A percentile compares a stretch with the other conserved stretches of the same genome.
phyloP scores from a whole-genome alignment of 805 yeast genomes.

The Phaffomyces thermotolerans region DNA sequence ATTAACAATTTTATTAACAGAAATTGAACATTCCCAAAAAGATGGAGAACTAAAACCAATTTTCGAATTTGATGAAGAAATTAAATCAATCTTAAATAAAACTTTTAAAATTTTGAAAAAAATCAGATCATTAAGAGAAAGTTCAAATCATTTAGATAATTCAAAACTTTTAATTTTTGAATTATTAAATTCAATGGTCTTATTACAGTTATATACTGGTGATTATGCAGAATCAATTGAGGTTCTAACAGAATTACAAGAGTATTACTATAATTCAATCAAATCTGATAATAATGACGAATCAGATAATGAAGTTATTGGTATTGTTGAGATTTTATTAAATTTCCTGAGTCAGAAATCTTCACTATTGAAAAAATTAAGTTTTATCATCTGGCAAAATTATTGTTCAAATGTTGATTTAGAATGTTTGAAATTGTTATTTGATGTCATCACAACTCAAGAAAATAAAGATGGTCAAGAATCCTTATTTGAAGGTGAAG shows the following conservation, averaged over 20 bases:
- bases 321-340: conserved; percentile 52
- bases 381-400: conserved; percentile 50
- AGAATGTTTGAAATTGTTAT: conserved; percentile 41
- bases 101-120: conserved; percentile 42
- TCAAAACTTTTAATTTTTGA: conserved; percentile 59
- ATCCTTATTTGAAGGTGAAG: conserved; percentile 61
- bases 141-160: conserved; percentile 22
- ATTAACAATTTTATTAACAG: conserved; percentile 29
- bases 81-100: conserved; percentile 39
- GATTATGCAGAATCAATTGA: conserved; percentile 62
- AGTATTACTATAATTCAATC: conserved; percentile 44
- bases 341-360: conserved; percentile 52
- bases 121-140: conserved; percentile 30
- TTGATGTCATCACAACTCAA: conserved; percentile 51
- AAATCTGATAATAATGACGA: conserved; percentile 25
- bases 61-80: conserved; percentile 50
- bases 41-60: conserved; percentile 19
- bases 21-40: conserved; percentile 19
- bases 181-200: conserved; percentile 64
- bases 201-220: conserved; percentile 72
- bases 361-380: conserved; percentile 48
- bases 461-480: conserved; percentile 81
- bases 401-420: conserved; percentile 39
- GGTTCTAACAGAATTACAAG: conserved; percentile 64
- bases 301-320: conserved; percentile 34